phyloP scores from a whole-genome alignment of 768 basidiomycete species.

The Suillus cothurnatus region DNA sequence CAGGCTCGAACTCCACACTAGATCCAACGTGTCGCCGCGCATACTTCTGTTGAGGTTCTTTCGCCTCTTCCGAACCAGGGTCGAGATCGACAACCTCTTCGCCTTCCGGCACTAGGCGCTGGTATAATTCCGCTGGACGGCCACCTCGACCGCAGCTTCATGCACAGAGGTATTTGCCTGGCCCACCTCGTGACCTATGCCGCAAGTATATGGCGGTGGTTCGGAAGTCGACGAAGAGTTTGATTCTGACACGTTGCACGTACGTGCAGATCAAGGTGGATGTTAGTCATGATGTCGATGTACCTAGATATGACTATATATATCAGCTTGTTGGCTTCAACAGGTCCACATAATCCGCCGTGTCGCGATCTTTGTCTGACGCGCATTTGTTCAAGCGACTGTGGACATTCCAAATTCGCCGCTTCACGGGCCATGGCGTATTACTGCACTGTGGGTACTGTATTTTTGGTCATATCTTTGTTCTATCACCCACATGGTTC shows the following conservation, averaged over 20 bases:
- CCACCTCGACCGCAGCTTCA: slow-evolving; percentile 66
- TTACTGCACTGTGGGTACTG: too few species aligned
- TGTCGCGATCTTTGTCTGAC: too few species aligned
- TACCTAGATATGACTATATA: too few species aligned
- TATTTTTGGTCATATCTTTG: too few species aligned
- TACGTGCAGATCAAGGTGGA: neutral
- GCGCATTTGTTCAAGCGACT: too few species aligned
- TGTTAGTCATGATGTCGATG: too few species aligned
- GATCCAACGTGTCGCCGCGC: slow-evolving; percentile 60
- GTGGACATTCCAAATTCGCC: too few species aligned
- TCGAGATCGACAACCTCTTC: slow-evolving; percentile 45
- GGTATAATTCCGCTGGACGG: slow-evolving; percentile 67
- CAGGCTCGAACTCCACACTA: slow-evolving; percentile 69
- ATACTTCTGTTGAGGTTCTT: slow-evolving; percentile 53
- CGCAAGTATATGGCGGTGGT: slow-evolving; percentile 37
- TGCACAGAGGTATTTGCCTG: slow-evolving; percentile 75
- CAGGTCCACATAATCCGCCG: too few species aligned
- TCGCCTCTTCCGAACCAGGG: slow-evolving; percentile 45
- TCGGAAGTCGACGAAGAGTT: slow-evolving; percentile 2
- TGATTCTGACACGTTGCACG: neutral
- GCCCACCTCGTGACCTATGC: slow-evolving; percentile 63
- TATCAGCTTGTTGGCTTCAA: too few species aligned
- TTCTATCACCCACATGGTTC: too few species aligned
- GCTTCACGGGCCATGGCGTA: too few species aligned
- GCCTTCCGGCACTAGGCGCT: slow-evolving; percentile 61